Percentiles rank a stretch among this genome's conserved stretches.
phyloP scores from a whole-genome alignment of 1,284 basidiomycete species.

The Cystobasidium slooffiae region DNA sequence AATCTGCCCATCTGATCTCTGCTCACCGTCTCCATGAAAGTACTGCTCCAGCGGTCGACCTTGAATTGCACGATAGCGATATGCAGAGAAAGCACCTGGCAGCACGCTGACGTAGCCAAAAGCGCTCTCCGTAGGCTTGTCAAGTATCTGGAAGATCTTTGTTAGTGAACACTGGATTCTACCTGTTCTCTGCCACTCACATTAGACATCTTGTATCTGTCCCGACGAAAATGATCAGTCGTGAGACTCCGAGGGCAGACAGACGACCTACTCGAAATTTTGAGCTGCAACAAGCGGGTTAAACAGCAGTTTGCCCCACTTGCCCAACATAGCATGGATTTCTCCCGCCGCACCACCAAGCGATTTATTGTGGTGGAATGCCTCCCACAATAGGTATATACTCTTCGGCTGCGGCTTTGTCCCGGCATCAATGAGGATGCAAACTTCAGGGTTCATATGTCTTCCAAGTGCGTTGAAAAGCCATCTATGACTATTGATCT shows the following conservation, averaged over 20 bases:
- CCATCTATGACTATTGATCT: constrained; percentile 85
- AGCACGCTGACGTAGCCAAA: constrained; percentile 91
- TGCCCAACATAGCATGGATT: constrained; percentile 73
- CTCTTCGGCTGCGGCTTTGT: constrained; percentile 71
- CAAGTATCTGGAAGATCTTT: constrained; percentile 67
- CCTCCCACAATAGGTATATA: constrained; percentile 62
- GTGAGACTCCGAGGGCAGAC: too few species aligned
- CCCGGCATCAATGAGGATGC: constrained; percentile 88
- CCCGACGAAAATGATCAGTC: too few species aligned
- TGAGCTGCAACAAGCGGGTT: constrained; percentile 94
- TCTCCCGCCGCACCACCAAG: constrained; percentile 59
- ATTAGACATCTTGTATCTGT: constrained; percentile 44
- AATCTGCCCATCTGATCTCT: not conserved
- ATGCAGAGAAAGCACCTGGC: constrained; percentile 95
- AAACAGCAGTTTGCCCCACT: constrained; percentile 85
- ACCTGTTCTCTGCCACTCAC: not conserved
- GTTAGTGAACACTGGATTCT: not conserved
- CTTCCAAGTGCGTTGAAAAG: constrained; percentile 94
- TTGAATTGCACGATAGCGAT: constrained; percentile 86
- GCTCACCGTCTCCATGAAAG: constrained; percentile 76
- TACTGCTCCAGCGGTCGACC: constrained; percentile 94
- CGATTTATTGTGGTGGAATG: constrained; percentile 77
- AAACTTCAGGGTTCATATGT: constrained; percentile 85
- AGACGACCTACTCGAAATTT: constrained; percentile 85
- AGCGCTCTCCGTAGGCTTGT: constrained; percentile 87